A percentile compares a stretch with the other conserved stretches of the same genome.
These are phyloP conservation scores for Neonectria faginata DNA, from an alignment of 2,329 filamentous ascomycete genomes.

Conservation along the genomic window DNA sequence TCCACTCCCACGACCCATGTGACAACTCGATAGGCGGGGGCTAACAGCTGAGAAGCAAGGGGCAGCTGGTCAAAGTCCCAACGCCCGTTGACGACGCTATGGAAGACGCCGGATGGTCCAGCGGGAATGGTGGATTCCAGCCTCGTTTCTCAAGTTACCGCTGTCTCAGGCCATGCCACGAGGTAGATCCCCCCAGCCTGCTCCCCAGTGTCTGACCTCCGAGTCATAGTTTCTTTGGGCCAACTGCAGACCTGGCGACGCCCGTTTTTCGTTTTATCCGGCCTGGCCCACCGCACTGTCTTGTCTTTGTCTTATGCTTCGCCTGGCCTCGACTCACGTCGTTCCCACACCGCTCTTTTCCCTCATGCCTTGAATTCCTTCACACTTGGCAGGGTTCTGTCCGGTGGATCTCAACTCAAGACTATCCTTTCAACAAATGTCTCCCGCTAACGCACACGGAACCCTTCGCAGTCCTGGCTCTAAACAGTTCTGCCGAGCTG, in stretches of 20 bases:
- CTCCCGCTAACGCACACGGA: slow-evolving; percentile 26
- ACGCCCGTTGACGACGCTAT: slow-evolving; percentile 29
- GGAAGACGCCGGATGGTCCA: neutral
- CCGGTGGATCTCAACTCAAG: slow-evolving; percentile 38
- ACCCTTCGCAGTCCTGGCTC: slow-evolving; percentile 21
- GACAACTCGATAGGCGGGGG: slow-evolving; percentile 42
- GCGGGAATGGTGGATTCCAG: slow-evolving; percentile 20
- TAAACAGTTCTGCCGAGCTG: slow-evolving; percentile 24
- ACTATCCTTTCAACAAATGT: slow-evolving; percentile 23
- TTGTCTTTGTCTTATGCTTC: slow-evolving; percentile 37
- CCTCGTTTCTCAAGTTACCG: slow-evolving; percentile 20
- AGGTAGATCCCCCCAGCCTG: slow-evolving; percentile 25
- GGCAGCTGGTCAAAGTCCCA: slow-evolving; percentile 24
- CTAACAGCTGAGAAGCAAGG: slow-evolving; percentile 43
- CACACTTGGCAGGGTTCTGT: slow-evolving; percentile 25
- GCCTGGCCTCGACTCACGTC: slow-evolving; percentile 22
- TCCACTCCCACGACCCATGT: slow-evolving; percentile 43
- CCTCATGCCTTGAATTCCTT: slow-evolving; percentile 37
- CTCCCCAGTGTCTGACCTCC: slow-evolving; percentile 35
- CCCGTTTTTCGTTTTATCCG: slow-evolving; percentile 20
- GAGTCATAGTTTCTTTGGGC: slow-evolving; percentile 37
- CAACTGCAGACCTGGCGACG: slow-evolving; percentile 26
- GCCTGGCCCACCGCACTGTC: slow-evolving; percentile 38
- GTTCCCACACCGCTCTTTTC: slow-evolving; percentile 46
- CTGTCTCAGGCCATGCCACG: slow-evolving; percentile 38